Percentiles rank a stretch among this genome's conserved stretches.
phyloP scores from a whole-genome alignment of 2,329 filamentous ascomycete genomes.

The Diaporthe destruens region DNA sequence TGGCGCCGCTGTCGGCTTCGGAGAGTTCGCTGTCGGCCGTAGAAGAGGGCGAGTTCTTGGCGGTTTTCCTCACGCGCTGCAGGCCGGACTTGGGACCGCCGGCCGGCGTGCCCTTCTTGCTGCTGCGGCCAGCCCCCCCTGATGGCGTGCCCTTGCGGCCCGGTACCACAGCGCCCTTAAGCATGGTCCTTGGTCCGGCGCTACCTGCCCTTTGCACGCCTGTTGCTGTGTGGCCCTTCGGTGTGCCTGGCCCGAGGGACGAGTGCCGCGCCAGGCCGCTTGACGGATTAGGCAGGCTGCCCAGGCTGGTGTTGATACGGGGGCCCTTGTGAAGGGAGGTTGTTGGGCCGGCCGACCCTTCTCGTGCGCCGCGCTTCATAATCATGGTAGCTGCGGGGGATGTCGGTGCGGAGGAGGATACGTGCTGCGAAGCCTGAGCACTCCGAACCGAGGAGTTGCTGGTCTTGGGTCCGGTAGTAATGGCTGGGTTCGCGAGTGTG shows the following conservation, averaged over 20 bases:
- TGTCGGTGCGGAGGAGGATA: slow-evolving; percentile 69
- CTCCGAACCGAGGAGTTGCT: slow-evolving; percentile 62
- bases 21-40: slow-evolving; percentile 75
- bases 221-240: slow-evolving; percentile 58
- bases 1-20: slow-evolving; percentile 67
- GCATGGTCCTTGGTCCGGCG: slow-evolving; percentile 67
- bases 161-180: slow-evolving; percentile 58
- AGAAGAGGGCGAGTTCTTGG: slow-evolving; percentile 72
- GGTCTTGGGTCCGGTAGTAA: slow-evolving; percentile 57
- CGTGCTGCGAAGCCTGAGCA: slow-evolving; percentile 61
- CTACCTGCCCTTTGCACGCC: slow-evolving; percentile 63
- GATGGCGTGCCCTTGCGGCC: slow-evolving; percentile 64
- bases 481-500: slow-evolving; percentile 55
- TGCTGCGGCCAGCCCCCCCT: slow-evolving; percentile 52
- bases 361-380: slow-evolving; percentile 66
- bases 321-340: slow-evolving; percentile 65
- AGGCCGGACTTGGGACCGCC: slow-evolving; percentile 67
- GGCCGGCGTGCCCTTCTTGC: slow-evolving; percentile 59
- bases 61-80: slow-evolving; percentile 71
- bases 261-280: slow-evolving; percentile 73
- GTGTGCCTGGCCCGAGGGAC: slow-evolving; percentile 73
- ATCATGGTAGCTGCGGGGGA: slow-evolving; percentile 73
- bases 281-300: slow-evolving; percentile 63
- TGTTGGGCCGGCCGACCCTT: slow-evolving; percentile 70
- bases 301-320: slow-evolving; percentile 61